Evolutionary conservation across 2,329 filamentous ascomycete species (phyloP).

Genomic region (Colletotrichum sp.): DNA sequence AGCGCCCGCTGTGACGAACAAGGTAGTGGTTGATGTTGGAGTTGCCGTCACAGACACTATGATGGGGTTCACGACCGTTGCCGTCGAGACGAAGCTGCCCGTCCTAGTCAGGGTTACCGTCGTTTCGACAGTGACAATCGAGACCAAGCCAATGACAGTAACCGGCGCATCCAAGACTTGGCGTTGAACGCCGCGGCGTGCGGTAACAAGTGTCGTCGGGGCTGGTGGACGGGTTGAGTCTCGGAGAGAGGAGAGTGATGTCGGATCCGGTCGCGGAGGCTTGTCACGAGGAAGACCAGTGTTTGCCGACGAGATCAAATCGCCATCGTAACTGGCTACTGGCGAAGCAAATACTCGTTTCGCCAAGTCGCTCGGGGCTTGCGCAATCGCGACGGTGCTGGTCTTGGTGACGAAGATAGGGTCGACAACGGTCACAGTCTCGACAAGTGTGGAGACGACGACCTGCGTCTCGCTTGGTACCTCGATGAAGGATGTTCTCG

Average conservation of each 20-base stretch:
- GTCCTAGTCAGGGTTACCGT: slow-evolving; percentile 12
- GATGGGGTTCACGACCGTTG: slow-evolving; percentile 6
- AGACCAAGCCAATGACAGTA: background rate
- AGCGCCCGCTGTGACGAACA: slow-evolving; percentile 1
- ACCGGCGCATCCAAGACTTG: background rate
- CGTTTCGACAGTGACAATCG: slow-evolving; percentile 1
- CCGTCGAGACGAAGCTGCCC: slow-evolving; percentile 1
- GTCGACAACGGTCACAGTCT: slow-evolving; percentile 29
- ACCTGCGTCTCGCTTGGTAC: slow-evolving; percentile 19
- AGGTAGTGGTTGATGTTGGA: slow-evolving; percentile 15
- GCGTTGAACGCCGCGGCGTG: background rate
- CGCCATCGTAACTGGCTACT: background rate
- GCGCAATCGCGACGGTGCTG: slow-evolving; percentile 25
- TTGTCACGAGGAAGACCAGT: too few species aligned
- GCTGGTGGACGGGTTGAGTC: background rate
- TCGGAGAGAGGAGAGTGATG: background rate
- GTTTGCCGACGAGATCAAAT: background rate
- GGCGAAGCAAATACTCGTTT: background rate
- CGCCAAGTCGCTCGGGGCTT: slow-evolving; percentile 12
- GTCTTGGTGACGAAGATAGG: slow-evolving; percentile 27
- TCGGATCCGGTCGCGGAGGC: background rate
- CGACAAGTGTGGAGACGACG: slow-evolving; percentile 22
- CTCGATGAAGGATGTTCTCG: slow-evolving; percentile 24
- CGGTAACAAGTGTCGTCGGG: background rate
- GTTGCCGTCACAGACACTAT: slow-evolving; percentile 20